Evolutionary conservation across 192 early-diverging fungal genomes (phyloP).

Genomic region (Backusella tuberculispora): DNA sequence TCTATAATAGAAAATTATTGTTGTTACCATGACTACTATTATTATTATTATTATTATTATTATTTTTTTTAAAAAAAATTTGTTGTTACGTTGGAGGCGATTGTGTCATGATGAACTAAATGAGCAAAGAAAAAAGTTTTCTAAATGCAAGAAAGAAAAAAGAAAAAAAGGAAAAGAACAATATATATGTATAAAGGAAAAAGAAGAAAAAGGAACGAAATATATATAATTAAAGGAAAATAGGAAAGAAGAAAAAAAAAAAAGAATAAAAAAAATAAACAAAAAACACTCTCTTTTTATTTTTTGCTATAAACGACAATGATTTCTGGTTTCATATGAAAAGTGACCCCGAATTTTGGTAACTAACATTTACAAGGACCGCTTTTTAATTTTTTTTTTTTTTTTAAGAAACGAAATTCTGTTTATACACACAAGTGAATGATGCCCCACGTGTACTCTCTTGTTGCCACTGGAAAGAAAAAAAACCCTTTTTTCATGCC

Average conservation of each 20-base stretch:
- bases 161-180: background rate
- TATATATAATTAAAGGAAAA: background rate
- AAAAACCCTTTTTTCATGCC: too few species aligned
- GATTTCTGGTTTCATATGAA: constrained; percentile 5
- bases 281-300: background rate
- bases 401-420: background rate
- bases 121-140: background rate
- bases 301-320: background rate
- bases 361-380: background rate
- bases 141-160: background rate
- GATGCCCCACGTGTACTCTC: too few species aligned
- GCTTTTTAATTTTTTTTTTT: background rate
- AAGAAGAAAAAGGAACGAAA: background rate
- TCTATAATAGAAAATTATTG: background rate
- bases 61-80: background rate
- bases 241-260: background rate
- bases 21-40: background rate
- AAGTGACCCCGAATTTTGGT: background rate
- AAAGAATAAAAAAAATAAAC: background rate
- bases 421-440: too few species aligned
- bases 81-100: background rate
- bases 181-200: background rate
- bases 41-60: background rate
- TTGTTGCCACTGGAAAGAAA: too few species aligned
- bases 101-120: constrained; percentile 22